Percentiles rank a stretch among this genome's conserved stretches.
Conservation (phyloP, 257 asterid genomes). For the Datura wrightii region DNA sequence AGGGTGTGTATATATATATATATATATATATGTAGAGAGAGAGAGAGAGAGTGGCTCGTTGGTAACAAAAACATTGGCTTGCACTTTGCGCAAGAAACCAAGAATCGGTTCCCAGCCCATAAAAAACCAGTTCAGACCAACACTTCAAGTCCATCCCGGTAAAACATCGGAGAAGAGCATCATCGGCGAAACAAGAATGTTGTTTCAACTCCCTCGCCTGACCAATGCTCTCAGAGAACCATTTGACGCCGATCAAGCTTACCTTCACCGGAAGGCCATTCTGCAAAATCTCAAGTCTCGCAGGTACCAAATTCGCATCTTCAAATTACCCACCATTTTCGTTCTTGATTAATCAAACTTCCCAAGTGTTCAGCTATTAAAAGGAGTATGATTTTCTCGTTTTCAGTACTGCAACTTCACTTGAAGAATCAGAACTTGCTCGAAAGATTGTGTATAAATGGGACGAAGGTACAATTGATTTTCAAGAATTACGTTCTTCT, state of each 20-base stretch:
- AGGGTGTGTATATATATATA: no score
- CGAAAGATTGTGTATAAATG: constrained; percentile 67
- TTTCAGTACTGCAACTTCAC: constrained; percentile 60
- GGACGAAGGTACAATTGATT: constrained; percentile 72
- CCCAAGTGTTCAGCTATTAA: background rate
- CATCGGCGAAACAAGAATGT: constrained; percentile 45
- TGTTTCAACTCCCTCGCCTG: constrained; percentile 81
- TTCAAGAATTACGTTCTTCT: background rate
- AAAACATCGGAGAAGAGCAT: background rate
- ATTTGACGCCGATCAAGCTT: constrained; percentile 91
- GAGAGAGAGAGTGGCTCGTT: no score
- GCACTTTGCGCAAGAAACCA: constrained; percentile 17
- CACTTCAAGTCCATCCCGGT: background rate
- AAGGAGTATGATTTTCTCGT: background rate
- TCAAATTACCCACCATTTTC: background rate
- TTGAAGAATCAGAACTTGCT: constrained; percentile 77
- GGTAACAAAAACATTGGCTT: background rate
- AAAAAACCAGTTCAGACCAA: background rate
- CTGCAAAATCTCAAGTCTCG: constrained; percentile 60
- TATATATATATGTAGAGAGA: no score
- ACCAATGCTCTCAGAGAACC: constrained; percentile 82
- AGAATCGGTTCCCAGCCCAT: background rate
- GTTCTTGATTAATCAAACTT: background rate
- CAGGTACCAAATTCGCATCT: constrained; percentile 45
- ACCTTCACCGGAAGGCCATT: constrained; percentile 71